These are phyloP conservation scores for Apophysomyces ossiformis DNA, from an alignment of 371 early-diverging fungal genomes.

Conservation along the genomic window DNA sequence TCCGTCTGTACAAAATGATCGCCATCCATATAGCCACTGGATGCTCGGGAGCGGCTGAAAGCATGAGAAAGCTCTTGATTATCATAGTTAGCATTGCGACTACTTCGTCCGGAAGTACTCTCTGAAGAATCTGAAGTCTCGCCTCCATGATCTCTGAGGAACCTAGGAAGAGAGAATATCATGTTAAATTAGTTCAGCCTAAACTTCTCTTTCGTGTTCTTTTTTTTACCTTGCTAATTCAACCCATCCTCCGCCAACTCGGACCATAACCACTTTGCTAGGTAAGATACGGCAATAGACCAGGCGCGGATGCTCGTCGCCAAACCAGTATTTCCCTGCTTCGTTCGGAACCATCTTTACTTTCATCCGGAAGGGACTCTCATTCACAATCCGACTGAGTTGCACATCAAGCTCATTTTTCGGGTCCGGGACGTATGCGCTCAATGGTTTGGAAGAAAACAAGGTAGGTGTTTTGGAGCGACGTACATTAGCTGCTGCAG, in stretches of 20 bases:
- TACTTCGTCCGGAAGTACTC: neutral
- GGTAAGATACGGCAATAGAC: slow-evolving; percentile 66
- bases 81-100: neutral
- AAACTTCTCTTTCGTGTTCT: neutral
- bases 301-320: slow-evolving; percentile 66
- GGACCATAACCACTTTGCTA: slow-evolving; percentile 78
- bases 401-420: slow-evolving; percentile 52
- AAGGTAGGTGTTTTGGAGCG: neutral
- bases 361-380: slow-evolving; percentile 43
- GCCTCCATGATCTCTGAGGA: slow-evolving; percentile 16
- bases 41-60: slow-evolving; percentile 6
- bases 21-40: slow-evolving; percentile 35
- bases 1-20: slow-evolving; percentile 40
- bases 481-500: neutral
- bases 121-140: neutral
- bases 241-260: slow-evolving; percentile 84
- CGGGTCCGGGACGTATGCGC: slow-evolving; percentile 45
- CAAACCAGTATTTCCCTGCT: slow-evolving; percentile 77
- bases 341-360: slow-evolving; percentile 54
- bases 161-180: neutral
- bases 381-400: slow-evolving; percentile 68
- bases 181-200: neutral
- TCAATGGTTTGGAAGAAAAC: neutral
- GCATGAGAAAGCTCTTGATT: neutral
- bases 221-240: slow-evolving; percentile 55